Evolutionary conservation across 78 protist genomes (phyloP), one percentile per base, ranked within the genome.

Genomic region (Dictyostelium purpureum): DNA sequence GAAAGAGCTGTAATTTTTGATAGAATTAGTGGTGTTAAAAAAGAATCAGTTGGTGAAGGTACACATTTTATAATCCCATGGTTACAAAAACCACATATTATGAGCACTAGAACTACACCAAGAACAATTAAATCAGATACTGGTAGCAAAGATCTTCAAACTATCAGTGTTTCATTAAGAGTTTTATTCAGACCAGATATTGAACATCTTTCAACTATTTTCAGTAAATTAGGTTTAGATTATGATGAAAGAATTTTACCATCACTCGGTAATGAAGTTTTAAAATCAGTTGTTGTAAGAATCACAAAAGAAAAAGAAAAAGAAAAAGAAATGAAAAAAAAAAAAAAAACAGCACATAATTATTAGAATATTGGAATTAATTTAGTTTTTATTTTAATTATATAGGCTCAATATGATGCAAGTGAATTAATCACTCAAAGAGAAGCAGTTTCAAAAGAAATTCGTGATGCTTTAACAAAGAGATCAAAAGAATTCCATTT

Each of bases 371-470:
- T 37, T 65, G 26, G 51, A 11, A 6, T 10, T 12, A 65, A 65
- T 37, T 6, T 12, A 31, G 10, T 31, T 35, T 10, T 6, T 42
- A 28, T 31, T 18, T 52, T 10, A 35, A 6, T 4, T 57, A 10
- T 18, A 35, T 7, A 82, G 89, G 96, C 96, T n/a, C 96, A 94
- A 71, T 94, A 94, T 31, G 96, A 94, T 61, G 96, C 96, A 1
- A 79, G 90, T 51, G 96, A 94, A 54, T 43, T 94, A 26, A 94
- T 94, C 40, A 94, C 96, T n/a, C 96, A 94, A 75, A 94, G 96
- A 94, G 96, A 94, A 52, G 54, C 69, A 12, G 96, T 93, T 6
- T 81, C 92, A 65, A 66, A 87, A 54, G 87, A 94, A 59, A 94
- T 94, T 82, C 65, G 96, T 45, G 96, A 94, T 45, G 61, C 78